These are phyloP conservation scores for Colletotrichum sp. DNA, from an alignment of 2,329 filamentous ascomycete genomes.

Conservation along the genomic window DNA sequence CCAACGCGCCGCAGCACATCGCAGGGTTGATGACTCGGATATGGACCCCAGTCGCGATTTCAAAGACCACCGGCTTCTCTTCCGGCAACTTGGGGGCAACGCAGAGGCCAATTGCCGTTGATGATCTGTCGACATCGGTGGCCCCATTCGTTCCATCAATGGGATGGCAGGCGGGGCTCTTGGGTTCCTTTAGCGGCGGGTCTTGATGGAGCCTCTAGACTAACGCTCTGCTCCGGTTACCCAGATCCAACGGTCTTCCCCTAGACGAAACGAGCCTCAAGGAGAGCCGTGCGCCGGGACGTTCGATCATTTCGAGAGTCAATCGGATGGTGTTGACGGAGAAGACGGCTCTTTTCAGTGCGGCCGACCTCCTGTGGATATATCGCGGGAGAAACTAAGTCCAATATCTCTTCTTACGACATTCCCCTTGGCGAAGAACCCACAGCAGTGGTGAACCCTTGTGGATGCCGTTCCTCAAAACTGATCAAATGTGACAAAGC, in stretches of 20 bases:
- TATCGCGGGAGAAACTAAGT: neutral
- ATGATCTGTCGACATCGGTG: neutral
- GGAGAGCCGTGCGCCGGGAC: neutral
- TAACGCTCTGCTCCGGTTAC: neutral
- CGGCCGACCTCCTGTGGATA: neutral
- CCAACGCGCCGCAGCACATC: neutral
- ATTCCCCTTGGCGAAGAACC: neutral
- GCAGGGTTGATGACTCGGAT: conserved; percentile 10
- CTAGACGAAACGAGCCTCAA: neutral
- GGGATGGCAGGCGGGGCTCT: neutral
- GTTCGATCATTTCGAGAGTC: neutral
- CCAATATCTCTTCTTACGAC: neutral
- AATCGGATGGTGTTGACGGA: neutral
- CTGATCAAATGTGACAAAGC: neutral
- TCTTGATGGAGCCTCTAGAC: neutral
- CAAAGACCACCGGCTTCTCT: neutral
- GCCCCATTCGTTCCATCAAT: neutral
- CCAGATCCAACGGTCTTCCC: neutral
- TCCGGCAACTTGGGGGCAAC: neutral
- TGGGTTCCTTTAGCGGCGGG: neutral
- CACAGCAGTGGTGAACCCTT: neutral
- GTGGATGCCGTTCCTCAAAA: neutral
- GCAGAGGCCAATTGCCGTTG: neutral
- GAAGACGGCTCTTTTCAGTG: neutral
- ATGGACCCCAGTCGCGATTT: neutral